Conservation (phyloP, 345 rosid species). For the Moringa oleifera region DNA sequence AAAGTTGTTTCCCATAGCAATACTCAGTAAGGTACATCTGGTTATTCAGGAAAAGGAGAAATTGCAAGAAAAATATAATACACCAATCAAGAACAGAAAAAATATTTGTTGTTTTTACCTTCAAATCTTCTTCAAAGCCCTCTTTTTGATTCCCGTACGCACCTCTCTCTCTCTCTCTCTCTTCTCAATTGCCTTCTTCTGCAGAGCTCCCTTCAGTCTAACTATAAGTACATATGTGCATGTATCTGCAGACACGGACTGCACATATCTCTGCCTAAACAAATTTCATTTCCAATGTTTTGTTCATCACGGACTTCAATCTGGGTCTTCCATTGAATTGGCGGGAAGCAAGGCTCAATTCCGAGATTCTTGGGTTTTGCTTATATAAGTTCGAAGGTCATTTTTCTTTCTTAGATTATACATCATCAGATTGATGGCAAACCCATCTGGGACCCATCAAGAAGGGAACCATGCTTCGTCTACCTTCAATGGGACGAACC, state of each 20-base stretch:
- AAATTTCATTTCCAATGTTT: neutral
- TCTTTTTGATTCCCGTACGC: conserved; percentile 9
- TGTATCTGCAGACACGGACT: neutral
- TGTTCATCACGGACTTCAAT: neutral
- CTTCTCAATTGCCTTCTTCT: neutral
- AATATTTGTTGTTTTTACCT: neutral
- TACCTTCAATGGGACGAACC: conserved; percentile 32
- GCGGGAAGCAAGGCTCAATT: conserved; percentile 10
- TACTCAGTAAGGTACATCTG: no score
- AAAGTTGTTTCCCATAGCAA: no score
- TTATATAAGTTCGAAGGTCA: neutral
- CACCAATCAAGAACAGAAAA: neutral
- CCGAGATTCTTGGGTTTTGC: neutral
- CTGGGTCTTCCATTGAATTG: conserved; percentile 7
- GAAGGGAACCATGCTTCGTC: conserved; percentile 31
- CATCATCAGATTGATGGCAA: conserved; percentile 31
- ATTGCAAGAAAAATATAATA: neutral
- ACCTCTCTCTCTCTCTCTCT: neutral
- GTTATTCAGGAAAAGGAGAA: neutral
- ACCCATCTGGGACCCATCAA: conserved; percentile 48
- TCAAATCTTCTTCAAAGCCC: conserved; percentile 6
- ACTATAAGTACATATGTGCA: neutral
- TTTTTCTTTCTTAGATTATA: neutral
- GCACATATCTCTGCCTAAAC: neutral
- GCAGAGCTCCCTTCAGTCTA: conserved; percentile 10